A percentile compares a stretch with the other conserved stretches of the same genome.
Evolutionary conservation across 768 basidiomycete species (phyloP).

Genomic region (Tephrocybe rancida): DNA sequence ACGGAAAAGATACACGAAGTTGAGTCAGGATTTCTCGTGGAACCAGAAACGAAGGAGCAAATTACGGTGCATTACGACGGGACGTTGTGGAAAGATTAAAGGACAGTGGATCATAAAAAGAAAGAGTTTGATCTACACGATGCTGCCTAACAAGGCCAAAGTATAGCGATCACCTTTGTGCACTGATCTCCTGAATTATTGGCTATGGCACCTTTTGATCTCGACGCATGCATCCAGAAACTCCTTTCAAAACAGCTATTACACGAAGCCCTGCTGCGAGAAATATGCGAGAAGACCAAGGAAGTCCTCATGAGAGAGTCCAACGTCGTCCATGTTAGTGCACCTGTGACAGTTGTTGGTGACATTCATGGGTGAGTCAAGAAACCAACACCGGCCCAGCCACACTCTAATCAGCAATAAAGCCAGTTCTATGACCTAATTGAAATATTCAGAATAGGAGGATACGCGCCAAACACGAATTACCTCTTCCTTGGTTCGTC

Average conservation of each 20-base stretch:
- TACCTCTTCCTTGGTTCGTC: constrained; percentile 94
- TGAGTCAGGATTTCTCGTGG: constrained; percentile 13
- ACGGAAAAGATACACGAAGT: constrained; percentile 15
- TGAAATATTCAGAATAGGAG: constrained; percentile 99
- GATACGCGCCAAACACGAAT: constrained; percentile 94
- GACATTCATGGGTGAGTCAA: constrained; percentile 95
- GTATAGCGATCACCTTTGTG: constrained; percentile 26
- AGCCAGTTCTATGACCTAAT: constrained; percentile 99
- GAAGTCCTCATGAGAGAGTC: constrained; percentile 99
- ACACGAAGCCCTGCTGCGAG: constrained; percentile 91
- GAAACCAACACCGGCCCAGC: constrained; percentile 6
- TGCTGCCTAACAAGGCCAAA: constrained; percentile 40
- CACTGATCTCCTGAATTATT: constrained; percentile 19
- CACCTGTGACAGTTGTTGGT: constrained; percentile 97
- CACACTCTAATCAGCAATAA: constrained; percentile 40
- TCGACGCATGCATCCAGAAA: constrained; percentile 94
- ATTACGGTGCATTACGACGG: constrained; percentile 17
- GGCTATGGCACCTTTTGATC: constrained; percentile 79
- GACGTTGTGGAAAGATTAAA: constrained; percentile 17
- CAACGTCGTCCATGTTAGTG: constrained; percentile 96
- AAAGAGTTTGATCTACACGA: constrained; percentile 20
- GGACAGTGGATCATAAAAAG: constrained; percentile 17
- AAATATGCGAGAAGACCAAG: constrained; percentile 99
- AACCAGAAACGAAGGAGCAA: constrained; percentile 15
- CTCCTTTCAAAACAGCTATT: constrained; percentile 90